Evolutionary conservation across 176 grass and related monocot species (phyloP), one percentile per base, ranked within the genome.

Genomic region (Avena atlantica): DNA sequence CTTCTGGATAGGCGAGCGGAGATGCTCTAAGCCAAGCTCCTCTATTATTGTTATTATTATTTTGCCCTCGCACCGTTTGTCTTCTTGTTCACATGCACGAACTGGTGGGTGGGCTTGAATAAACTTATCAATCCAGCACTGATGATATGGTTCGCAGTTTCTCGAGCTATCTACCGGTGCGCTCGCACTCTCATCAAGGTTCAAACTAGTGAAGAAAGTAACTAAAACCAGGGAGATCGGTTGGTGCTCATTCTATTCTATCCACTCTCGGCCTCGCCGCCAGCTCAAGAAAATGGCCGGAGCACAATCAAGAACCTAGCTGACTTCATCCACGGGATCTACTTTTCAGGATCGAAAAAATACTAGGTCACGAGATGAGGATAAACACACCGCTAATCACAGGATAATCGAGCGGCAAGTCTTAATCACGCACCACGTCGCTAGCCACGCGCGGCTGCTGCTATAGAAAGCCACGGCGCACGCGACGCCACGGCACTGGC

Each of bases 361-460:
- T 1, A 36, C 4, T 24, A 49, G 4, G 10, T 12, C 67, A 67
- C 17, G 67, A 20, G 31, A 23, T 23, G 64, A n/a, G 75, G 81
- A 87, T 75, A 84, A 80, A 77, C 89, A 75, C 59, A 9, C 17
- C 6, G 7, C 45, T 37, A 55, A 84, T 27, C 80, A 49, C 73
- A 29, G 48, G 15, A 64, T 64, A 64, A 51, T 25, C 15, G 12
- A 45, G 23, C 5, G 29, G 44, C 9, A 64, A 19, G 67, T 84
- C 85, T 20, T 76, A 69, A 80, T 91, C 89, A 78, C 81, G 85
- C 85, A 74, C 74, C 73, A 52, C 45, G 74, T 34, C 31, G 27
- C 31, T 87, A 87, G 80, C 21, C 72, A 27, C 68, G 68, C 60
- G 66, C 72, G 24, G 70, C 83, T 42, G 6, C 40, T 42, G 40